Percentiles rank a stretch among this genome's conserved stretches.
phyloP scores from a whole-genome alignment of 2,329 filamentous ascomycete species.

The Cyphellophora attinorum region DNA sequence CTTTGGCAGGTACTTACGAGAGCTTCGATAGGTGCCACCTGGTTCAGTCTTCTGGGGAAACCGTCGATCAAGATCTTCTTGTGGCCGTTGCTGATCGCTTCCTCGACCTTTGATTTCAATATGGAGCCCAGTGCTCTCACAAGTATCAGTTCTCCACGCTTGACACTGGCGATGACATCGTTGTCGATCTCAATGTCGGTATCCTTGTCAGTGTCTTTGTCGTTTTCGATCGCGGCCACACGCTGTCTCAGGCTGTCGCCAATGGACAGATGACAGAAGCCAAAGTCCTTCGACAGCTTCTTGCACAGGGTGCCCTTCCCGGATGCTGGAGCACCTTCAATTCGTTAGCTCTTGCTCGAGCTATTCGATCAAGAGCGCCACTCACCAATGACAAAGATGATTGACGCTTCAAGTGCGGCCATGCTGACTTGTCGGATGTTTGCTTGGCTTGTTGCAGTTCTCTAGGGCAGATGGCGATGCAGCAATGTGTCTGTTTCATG shows the following conservation, averaged over 20 bases:
- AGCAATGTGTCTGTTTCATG: neutral
- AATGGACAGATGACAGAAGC: conserved; percentile 20
- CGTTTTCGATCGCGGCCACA: no score
- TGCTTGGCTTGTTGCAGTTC: neutral
- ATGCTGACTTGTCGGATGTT: neutral
- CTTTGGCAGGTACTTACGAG: neutral
- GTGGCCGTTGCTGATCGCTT: neutral
- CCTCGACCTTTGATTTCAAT: neutral
- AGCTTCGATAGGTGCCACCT: conserved; percentile 5
- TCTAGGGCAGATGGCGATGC: neutral
- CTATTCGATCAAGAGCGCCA: neutral
- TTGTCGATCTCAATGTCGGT: neutral
- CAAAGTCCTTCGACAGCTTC: conserved; percentile 12
- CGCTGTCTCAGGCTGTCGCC: conserved; percentile 21
- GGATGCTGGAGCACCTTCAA: conserved; percentile 21
- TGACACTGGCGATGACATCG: neutral
- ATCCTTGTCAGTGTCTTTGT: conserved; percentile 1
- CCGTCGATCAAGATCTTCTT: conserved; percentile 9
- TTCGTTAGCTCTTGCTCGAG: conserved; percentile 1
- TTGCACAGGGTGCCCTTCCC: conserved; percentile 25
- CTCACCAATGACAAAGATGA: conserved; percentile 4
- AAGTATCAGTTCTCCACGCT: neutral
- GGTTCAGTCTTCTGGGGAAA: conserved; percentile 7
- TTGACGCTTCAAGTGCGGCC: neutral
- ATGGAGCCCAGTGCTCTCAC: conserved; percentile 1